phyloP scores from a whole-genome alignment of 75 land plant species.

The Ceratopteris richardii region DNA sequence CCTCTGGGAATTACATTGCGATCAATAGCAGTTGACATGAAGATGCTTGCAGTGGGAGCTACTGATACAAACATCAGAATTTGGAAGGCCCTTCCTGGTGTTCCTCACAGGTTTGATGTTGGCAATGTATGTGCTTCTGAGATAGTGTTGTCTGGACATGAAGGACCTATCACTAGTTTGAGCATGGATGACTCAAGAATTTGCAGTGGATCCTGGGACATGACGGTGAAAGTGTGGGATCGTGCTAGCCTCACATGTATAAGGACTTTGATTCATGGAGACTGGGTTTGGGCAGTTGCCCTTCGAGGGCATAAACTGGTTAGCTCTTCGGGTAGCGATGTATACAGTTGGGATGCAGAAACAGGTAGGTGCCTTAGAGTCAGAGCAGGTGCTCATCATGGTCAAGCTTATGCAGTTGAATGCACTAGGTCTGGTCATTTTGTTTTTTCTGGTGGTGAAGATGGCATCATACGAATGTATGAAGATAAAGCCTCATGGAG shows the following conservation, averaged over 20 bases:
- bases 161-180: constrained; percentile 82
- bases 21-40: constrained; percentile 71
- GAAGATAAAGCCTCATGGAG: constrained; percentile 24
- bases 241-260: constrained; percentile 38
- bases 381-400: constrained; percentile 48
- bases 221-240: constrained; percentile 81
- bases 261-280: constrained; percentile 57
- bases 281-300: constrained; percentile 82
- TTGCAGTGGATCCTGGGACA: constrained; percentile 98
- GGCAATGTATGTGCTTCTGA: constrained; percentile 31
- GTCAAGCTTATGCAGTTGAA: constrained; percentile 57
- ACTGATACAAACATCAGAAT: constrained; percentile 69
- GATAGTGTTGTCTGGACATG: constrained; percentile 64
- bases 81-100: constrained; percentile 63
- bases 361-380: constrained; percentile 35
- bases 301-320: constrained; percentile 53
- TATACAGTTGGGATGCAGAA: constrained; percentile 67
- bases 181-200: constrained; percentile 53
- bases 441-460: constrained; percentile 90
- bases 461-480: constrained; percentile 93
- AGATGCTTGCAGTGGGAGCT: constrained; percentile 70
- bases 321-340: constrained; percentile 73
- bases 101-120: constrained; percentile 62
- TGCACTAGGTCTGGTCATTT: constrained; percentile 68
- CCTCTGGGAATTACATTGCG: constrained; percentile 73